Percentiles rank a stretch among this genome's conserved stretches.
Evolutionary conservation across 2,329 filamentous ascomycete genomes (phyloP).

Genomic region (Pseudogymnoascus sp.): DNA sequence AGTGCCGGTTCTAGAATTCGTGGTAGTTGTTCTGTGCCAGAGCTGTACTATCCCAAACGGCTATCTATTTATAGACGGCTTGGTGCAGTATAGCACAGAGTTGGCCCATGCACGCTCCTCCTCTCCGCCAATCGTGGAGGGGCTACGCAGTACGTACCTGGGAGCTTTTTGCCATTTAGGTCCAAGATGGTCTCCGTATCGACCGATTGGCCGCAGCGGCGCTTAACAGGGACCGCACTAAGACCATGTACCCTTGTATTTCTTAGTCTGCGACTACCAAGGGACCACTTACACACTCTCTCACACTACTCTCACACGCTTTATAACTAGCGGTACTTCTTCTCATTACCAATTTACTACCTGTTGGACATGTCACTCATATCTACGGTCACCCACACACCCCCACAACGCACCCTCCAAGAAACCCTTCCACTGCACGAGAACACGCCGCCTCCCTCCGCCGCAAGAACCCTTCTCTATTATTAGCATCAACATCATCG

Average conservation of each 20-base stretch:
- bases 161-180: not conserved
- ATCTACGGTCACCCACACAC: not conserved
- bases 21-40: not conserved
- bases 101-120: not conserved
- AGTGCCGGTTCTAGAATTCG: not conserved
- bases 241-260: slow-evolving; percentile 3
- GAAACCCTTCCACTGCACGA: slow-evolving; percentile 5
- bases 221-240: slow-evolving; percentile 7
- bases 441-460: slow-evolving; percentile 6
- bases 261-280: not conserved
- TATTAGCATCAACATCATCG: slow-evolving; percentile 11
- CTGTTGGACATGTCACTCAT: not conserved
- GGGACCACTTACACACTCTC: slow-evolving; percentile 1
- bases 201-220: not conserved
- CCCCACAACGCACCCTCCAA: not conserved
- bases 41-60: slow-evolving; percentile 4
- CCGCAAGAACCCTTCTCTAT: slow-evolving; percentile 10
- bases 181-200: not conserved
- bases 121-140: not conserved
- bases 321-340: not conserved
- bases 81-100: not conserved
- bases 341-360: not conserved
- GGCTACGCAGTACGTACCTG: not conserved
- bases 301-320: not conserved
- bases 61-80: not conserved